Percentiles rank a stretch among this genome's conserved stretches.
Evolutionary conservation across 75 land plant genomes (phyloP).

Genomic region (Picea glauca): DNA sequence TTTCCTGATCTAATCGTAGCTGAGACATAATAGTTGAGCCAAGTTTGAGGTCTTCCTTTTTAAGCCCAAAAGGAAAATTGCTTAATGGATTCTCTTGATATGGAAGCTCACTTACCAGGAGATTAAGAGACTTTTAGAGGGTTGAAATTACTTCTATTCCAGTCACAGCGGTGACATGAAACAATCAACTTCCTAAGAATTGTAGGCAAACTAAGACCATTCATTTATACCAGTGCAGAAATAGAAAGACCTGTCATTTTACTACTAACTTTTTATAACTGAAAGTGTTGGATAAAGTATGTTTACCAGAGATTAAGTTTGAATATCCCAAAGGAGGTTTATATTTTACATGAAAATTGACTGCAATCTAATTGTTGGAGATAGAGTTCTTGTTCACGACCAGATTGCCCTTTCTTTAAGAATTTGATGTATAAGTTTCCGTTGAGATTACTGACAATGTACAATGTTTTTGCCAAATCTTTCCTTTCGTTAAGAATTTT

Average conservation of each 20-base stretch:
- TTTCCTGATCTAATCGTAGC: no score
- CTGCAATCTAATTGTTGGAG: not conserved
- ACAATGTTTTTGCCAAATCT: not conserved
- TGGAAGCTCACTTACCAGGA: not conserved
- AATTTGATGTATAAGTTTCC: not conserved
- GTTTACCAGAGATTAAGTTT: not conserved
- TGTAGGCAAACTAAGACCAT: not conserved
- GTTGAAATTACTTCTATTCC: not conserved
- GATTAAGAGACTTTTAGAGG: not conserved
- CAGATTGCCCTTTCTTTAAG: no score
- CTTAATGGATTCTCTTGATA: not conserved
- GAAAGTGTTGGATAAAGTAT: not conserved
- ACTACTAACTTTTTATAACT: not conserved
- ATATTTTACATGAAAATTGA: not conserved
- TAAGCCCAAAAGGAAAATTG: no score
- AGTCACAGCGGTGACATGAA: not conserved
- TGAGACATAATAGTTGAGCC: no score
- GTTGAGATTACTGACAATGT: not conserved
- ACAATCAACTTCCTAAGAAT: not conserved
- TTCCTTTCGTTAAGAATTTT: not conserved
- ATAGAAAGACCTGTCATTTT: not conserved
- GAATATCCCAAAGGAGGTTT: not conserved
- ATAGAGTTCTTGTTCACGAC: not conserved
- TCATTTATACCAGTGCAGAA: not conserved
- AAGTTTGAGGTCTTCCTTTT: no score